Base-by-base conservation (phyloP, 1,139 yeast species). In the Saccharomycopsis phalli region DNA sequence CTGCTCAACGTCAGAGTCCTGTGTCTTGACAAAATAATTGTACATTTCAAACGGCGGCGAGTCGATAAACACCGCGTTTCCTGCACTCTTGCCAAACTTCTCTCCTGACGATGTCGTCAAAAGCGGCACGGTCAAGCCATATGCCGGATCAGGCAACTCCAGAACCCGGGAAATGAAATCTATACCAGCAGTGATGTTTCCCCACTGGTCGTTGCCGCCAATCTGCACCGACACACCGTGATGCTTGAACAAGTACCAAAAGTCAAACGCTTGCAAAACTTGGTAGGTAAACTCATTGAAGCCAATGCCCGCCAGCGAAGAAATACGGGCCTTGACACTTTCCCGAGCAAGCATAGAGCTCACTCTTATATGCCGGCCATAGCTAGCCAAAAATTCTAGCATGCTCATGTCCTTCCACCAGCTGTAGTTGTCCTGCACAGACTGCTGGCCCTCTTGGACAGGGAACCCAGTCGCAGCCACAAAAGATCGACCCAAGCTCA, bases 151-250 rank as follows among this genome's bases (percentile, higher is more conserved):
- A 14, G 36, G 41, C 30, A 45, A 46, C 8, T 30, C 32, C 16
- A 48, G 27, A 41, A 84, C 59, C 49, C 95, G 65, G 1, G 81
- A 68, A 34, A 91, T 86, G 45, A 93, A 66, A 54, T 91, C 98
- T 37, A 84, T 74, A 1, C 99, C 99, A 0, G 97, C 97, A 4
- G 94, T 86, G 48, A 93, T 93, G 53, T 91, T 91, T 1, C 99
- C 99, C 91, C 96, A 91, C 60, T 91, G 99, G 57, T 91, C 98
- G 55, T 82, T 87, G 6, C 99, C 99, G 13, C 99, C 99, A 20
- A 93, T 76, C 61, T 91, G 96, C 27, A 87, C 60, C 37, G 70
- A 66, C 33, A 91, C 93, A 2, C 66, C 62, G 30, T 74, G 63
- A 13, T 70, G 57, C 34, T 69, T 68, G 61, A 76, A 76, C 49